Evolutionary conservation across 257 asterid species (phyloP), one percentile per base, ranked within the genome.

Genomic region (Vinca minor): DNA sequence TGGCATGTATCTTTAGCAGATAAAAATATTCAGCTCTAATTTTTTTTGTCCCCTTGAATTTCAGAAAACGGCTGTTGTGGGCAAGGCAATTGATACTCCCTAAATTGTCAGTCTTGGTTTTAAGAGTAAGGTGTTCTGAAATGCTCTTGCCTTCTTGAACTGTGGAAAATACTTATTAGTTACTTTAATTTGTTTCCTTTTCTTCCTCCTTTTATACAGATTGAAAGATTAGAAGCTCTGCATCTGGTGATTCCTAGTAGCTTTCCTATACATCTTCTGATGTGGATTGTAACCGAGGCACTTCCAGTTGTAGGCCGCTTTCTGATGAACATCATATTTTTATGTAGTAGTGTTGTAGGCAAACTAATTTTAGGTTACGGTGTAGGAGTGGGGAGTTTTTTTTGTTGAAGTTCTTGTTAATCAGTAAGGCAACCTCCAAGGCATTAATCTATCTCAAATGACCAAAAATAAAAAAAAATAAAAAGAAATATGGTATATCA

Each of bases 31-130:
- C 2, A 2, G 3, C 68, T 20, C 59, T 55, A 15, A 23, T 45
- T 47, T 48, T 46, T 6, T 46, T 6, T n/a, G n/a, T n/a, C n/a
- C 72, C 58, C 36, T 20, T 18, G 48, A n/a, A 59, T 61, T 65
- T 42, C 79, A 76, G 81, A 60, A 70, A 56, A 29, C 63, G 44
- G 60, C 67, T 62, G 71, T 26, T 42, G 10, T 18, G 28, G 70
- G 69, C 52, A 57, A 70, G 59, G 73, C 73, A 5, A 71, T 71
- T 44, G 82, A 63, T 20, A 77, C 42, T 53, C 54, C 72, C 26
- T 79, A 70, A 79, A 66, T 61, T 36, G 2, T 28, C 39, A 20
- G 26, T 64, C 54, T 29, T 25, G 46, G 13, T n/a, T 54, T 47
- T 61, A 46, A 62, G 54, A 21, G 79, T 74, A 57, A 70, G 77